Percentiles rank a stretch among this genome's conserved stretches.
phyloP scores from a whole-genome alignment of 2,329 filamentous ascomycete genomes.

The Fusarium sp. region DNA sequence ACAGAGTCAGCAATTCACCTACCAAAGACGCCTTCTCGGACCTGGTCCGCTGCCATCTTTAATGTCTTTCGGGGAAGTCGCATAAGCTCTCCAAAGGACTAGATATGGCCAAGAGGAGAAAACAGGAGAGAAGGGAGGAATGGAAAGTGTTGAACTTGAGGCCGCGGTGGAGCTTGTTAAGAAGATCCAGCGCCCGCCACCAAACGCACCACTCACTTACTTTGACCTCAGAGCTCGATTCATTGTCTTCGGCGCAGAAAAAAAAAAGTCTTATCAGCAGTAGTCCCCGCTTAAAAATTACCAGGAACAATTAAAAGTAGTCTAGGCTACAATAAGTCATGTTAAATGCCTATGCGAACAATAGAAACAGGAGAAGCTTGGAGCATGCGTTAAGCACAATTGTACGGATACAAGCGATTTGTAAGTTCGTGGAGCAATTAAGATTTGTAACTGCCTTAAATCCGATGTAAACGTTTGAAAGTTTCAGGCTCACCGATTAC shows the following conservation, averaged over 20 bases:
- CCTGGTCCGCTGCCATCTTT: slow-evolving; percentile 64
- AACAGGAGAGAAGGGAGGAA: neutral
- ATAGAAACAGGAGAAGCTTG: neutral
- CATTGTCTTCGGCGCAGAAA: neutral
- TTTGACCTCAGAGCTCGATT: neutral
- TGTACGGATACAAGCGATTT: neutral
- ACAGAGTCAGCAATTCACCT: slow-evolving; percentile 42
- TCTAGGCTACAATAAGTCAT: slow-evolving; percentile 1
- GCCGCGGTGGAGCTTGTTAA: slow-evolving; percentile 24
- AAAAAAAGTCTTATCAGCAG: slow-evolving; percentile 31
- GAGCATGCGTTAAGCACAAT: neutral
- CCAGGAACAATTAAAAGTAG: neutral
- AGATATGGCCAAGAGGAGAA: slow-evolving; percentile 13
- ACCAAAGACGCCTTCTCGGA: slow-evolving; percentile 70
- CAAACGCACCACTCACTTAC: slow-evolving; percentile 6
- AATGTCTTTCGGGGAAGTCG: slow-evolving; percentile 46
- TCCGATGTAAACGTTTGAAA: neutral
- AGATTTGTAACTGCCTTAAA: neutral
- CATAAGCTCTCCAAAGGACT: slow-evolving; percentile 43
- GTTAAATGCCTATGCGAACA: neutral
- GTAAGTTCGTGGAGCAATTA: neutral
- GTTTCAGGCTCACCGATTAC: neutral
- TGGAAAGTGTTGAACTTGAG: slow-evolving; percentile 16
- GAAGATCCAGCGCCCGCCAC: slow-evolving; percentile 27
- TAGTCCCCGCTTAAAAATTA: slow-evolving; percentile 23